Base-by-base conservation (phyloP, 257 asterid species). In the Primulina tabacum region DNA sequence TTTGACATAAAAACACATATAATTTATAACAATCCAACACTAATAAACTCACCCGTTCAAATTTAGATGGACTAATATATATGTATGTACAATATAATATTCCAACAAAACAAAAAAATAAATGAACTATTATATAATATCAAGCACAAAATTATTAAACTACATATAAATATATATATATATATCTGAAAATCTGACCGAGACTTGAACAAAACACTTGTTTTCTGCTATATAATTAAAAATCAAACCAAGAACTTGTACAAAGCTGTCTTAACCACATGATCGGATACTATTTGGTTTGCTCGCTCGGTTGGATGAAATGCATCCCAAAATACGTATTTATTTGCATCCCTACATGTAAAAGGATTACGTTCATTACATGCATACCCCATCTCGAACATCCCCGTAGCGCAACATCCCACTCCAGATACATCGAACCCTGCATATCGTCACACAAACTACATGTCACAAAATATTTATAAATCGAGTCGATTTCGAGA, bases 341-440 rank as follows among this genome's bases (percentile, higher is more conserved):
- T 87, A 56, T 69, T 84, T 38, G 98, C 96, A 65, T 92, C 83
- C 0, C 52, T 38, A 72, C 98, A 90, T 18, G 95, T 90, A 18
- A 88, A 72, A 4, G 83, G 88, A 72, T 78, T 90, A 7, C 35
- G 80, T 9, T 69, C 79, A 16, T 79, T 76, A 53, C 98, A 92
- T 5, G 77, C 26, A 12, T 88, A 92, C 1, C 92, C 87, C 96
- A 92, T 87, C 88, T 90, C 98, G 26, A 83, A 90, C 52, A 68
- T 75, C 70, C 98, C 98, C 30, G 97, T 92, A 12, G 96, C 95
- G 26, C 98, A 92, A 56, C 97, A 92, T 28, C 89, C 95, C 28
- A 60, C 64, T 32, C 62, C 77, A 7, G 89, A 73, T 4, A 70
- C 82, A 18, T 87, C 94, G 67, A 87, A 90, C 9, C 92, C 98